Base-by-base conservation (phyloP, 768 basidiomycete species). In the Cystobasidium ongulense region DNA sequence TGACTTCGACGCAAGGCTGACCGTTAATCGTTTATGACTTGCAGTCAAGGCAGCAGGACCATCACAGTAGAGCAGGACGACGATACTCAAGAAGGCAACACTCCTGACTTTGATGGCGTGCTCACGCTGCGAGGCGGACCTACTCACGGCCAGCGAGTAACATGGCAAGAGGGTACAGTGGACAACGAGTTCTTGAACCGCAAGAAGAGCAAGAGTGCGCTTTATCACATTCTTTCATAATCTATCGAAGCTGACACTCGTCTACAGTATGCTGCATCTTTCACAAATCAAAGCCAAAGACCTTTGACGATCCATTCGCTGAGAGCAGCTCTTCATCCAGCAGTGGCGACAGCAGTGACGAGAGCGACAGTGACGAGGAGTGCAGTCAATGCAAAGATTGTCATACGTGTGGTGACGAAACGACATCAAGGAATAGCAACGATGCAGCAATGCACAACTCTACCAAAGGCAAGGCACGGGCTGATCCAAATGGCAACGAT, bases 161-260 rank as follows among this genome's bases (percentile, higher is more conserved):
- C 52, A 7, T 71, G 68, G 68, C 27, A 54, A 25, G 68, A 71
- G 11, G 68, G 54, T 46, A 71, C 68, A 36, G 68, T 71, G 1
- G 68, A 71, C 36, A 71, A 71, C 27, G 68, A 71, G 53, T 71
- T 71, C 54, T 38, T 71, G 68, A 59, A 59, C 25, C 52, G 68
- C 29, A 71, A 71, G 53, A 71, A 71, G 68, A 71, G 68, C 68
- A 71, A 71, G 68, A 71, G 68, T 71, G 36, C 10, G 68, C 38
- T 31, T 15, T 7, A 4, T 33, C 54, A 71, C 3, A 7, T 33
- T 23, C 10, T 50, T 8, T 50, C 7, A 13, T 11, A 25, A 23
- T 29, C 13, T 46, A 50, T 13, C 8, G n/a, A 15, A 54, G 38
- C 43, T 68, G 21, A 54, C 68, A 31, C 67, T 7, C 27, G 13